Conservation (phyloP, 129 eudicot genomes). For the Chrysanthemum seticuspe region DNA sequence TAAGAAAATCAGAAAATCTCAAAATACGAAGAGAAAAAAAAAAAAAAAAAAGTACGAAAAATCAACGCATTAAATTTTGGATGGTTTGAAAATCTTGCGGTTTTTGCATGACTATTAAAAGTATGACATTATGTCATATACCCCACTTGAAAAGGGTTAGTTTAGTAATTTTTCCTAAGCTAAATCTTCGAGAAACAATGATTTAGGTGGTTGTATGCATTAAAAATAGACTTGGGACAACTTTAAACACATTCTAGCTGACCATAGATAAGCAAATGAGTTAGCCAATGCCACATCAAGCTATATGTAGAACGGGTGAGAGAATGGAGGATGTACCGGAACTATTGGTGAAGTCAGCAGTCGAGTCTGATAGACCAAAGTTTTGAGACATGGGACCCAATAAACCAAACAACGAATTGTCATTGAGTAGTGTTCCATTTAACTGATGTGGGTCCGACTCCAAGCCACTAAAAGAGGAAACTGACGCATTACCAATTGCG, state of each 20-base stretch:
- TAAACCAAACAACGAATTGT: conserved; percentile 50
- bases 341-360: conserved; percentile 52
- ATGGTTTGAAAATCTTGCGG: too few species aligned
- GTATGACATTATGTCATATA: too few species aligned
- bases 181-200: neutral
- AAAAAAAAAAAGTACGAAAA: too few species aligned
- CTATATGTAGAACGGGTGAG: conserved; percentile 23
- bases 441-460: conserved; percentile 65
- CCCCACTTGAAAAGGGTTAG: too few species aligned
- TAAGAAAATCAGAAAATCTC: too few species aligned
- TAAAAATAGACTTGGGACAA: neutral
- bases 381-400: conserved; percentile 54
- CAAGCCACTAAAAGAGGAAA: conserved; percentile 60
- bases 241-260: neutral
- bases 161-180: neutral
- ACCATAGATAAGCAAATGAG: too few species aligned
- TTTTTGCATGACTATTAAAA: too few species aligned
- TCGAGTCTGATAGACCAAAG: conserved; percentile 57
- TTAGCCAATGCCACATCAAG: neutral
- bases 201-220: conserved; percentile 9
- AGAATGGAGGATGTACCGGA: conserved; percentile 44
- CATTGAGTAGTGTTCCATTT: conserved; percentile 59
- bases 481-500: conserved; percentile 54
- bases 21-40: too few species aligned
- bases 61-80: too few species aligned